Conservation (phyloP, 2,329 filamentous ascomycete genomes). For the Pseudocercospora musae region DNA sequence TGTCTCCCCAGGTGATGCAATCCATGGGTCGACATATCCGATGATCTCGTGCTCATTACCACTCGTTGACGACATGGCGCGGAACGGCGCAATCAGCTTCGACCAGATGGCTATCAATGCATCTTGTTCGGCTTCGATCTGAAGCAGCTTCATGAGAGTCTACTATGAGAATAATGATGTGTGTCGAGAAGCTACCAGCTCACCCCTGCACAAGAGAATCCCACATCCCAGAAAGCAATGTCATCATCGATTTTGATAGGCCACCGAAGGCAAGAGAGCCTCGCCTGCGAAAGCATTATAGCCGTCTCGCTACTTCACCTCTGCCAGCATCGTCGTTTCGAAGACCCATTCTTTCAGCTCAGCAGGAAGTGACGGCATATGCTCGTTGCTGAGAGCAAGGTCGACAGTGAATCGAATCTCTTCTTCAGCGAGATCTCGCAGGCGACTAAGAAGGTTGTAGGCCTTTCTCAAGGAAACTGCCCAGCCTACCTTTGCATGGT, state of each 20-base stretch:
- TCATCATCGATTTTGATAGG: slow-evolving; percentile 1
- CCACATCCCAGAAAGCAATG: neutral
- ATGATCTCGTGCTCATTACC: slow-evolving; percentile 1
- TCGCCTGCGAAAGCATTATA: too few relatives aligned
- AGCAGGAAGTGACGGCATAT: too few relatives aligned
- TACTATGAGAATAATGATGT: neutral
- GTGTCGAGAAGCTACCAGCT: neutral
- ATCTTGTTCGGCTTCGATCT: neutral
- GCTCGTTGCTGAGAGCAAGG: too few relatives aligned
- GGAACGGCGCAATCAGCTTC: too few relatives aligned
- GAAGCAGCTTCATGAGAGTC: neutral
- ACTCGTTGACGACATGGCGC: neutral
- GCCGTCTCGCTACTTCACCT: too few relatives aligned
- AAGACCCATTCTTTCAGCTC: too few relatives aligned
- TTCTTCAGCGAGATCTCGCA: too few relatives aligned
- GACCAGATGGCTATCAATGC: neutral
- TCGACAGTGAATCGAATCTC: too few relatives aligned
- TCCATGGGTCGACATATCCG: slow-evolving; percentile 5
- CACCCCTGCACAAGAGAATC: neutral
- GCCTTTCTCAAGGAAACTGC: too few relatives aligned
- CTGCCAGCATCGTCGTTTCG: too few relatives aligned
- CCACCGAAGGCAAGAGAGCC: neutral
- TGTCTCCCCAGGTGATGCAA: slow-evolving; percentile 2
- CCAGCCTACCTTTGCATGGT: too few relatives aligned
- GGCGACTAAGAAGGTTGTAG: too few relatives aligned